These are phyloP conservation scores for Pterocarpus santalinus DNA, from an alignment of 306 rosid genomes.

Conservation along the genomic window DNA sequence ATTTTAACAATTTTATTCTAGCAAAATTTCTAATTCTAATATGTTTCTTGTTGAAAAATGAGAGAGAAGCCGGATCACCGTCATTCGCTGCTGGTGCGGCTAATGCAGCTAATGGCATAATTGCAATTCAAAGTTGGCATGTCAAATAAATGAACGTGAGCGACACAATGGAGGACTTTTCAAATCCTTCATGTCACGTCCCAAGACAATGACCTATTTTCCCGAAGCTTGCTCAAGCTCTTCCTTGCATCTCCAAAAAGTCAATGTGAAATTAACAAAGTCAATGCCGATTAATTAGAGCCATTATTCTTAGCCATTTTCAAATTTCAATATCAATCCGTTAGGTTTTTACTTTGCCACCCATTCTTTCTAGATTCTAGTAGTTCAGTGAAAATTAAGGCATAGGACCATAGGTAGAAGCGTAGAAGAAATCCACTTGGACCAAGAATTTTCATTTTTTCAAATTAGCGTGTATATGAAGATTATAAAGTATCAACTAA, in stretches of 20 bases:
- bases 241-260: neutral
- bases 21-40: too few species aligned
- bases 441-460: neutral
- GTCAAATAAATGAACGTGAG: neutral
- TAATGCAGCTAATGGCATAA: too few species aligned
- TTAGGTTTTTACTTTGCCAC: neutral
- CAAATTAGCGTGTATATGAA: neutral
- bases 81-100: too few species aligned
- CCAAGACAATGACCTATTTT: slow-evolving; percentile 24
- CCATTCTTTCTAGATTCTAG: neutral
- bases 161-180: neutral
- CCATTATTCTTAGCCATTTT: neutral
- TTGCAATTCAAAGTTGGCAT: neutral
- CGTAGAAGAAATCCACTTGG: neutral
- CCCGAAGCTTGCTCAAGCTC: neutral
- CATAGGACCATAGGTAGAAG: neutral
- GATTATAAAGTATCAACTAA: neutral
- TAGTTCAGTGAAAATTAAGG: neutral
- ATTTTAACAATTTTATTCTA: too few species aligned
- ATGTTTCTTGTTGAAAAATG: too few species aligned
- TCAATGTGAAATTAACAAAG: neutral
- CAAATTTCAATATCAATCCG: neutral
- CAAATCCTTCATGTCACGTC: neutral
- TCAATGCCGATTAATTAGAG: slow-evolving; percentile 2
- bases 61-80: too few species aligned